Evolutionary conservation across 257 asterid species (phyloP), one percentile per base, ranked within the genome.

Genomic region (Coffea eugenioides): DNA sequence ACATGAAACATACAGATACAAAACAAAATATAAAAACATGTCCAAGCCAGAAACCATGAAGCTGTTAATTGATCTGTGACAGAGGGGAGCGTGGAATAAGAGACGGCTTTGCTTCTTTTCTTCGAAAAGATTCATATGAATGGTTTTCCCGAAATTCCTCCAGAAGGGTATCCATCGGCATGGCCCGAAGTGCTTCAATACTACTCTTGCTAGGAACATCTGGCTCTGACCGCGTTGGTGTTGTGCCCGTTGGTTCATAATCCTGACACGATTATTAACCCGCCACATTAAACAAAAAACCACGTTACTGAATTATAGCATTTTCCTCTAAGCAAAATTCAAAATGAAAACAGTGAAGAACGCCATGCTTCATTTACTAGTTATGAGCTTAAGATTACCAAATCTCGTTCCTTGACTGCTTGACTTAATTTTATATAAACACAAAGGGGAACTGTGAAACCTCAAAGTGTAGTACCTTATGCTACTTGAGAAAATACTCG

Each of bases 71-170:
- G 79, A 94, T 88, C 78, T 90, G 93, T 3, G 90, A 84, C 51
- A 94, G 85, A 23, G 98, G 97, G 66, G 97, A 86, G 23, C 98
- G 96, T 77, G 95, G 94, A 68, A 84, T 80, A 56, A 85, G 84
- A 2, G 87, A 85, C 23, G 89, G 87, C 79, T 85, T 90, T 61
- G 54, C 71, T 75, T 91, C 94, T 84, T 91, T 92, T 16, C 25
- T 84, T 67, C 80, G 79, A 69, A 84, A 86, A 14, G 91, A 88
- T 70, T 91, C 90, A 1, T 75, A 81, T 0, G 90, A 81, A 79
- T 90, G 80, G 65, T 85, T 92, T 82, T 92, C 97, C 76, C 89
- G 82, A 70, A 90, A 94, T 78, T 91, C 97, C 84, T 91, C 97
- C 71, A 87, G 77, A 75, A 94, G 96, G 43, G 85, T 76, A 36